Evolutionary conservation across 225 moss, liverwort and hornwort genomes (phyloP).

Genomic region (Physcomitrellopsis africana): DNA sequence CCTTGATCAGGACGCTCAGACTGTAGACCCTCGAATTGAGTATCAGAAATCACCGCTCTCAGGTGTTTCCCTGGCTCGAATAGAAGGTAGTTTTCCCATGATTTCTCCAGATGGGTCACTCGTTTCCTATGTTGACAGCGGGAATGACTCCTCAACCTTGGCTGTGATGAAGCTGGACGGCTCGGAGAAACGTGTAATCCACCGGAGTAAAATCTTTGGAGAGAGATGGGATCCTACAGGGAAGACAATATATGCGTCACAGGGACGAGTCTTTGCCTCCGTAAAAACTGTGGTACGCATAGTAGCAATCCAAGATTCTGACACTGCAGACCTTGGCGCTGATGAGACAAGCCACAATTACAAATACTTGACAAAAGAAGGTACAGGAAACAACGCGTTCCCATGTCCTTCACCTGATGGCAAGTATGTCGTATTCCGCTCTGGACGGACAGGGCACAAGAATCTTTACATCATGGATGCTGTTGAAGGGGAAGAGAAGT

Average conservation of each 20-base stretch:
- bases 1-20: conserved; percentile 23
- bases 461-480: conserved; percentile 92
- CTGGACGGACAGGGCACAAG: conserved; percentile 65
- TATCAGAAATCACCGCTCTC: conserved; percentile 55
- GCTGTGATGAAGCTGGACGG: conserved; percentile 64
- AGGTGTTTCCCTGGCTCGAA: conserved; percentile 52
- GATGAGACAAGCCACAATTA: conserved; percentile 25
- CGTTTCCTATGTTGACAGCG: conserved; percentile 47
- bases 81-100: conserved; percentile 62
- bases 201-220: conserved; percentile 37
- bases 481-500: conserved; percentile 67
- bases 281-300: conserved; percentile 45
- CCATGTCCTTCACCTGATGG: conserved; percentile 84
- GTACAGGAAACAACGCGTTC: conserved; percentile 73
- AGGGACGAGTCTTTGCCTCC: conserved; percentile 37
- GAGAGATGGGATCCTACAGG: conserved; percentile 62
- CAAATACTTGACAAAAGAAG: conserved; percentile 53
- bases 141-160: conserved; percentile 12
- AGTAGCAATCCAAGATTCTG: conserved; percentile 54
- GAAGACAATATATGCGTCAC: conserved; percentile 51
- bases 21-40: conserved; percentile 45
- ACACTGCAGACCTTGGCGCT: conserved; percentile 44
- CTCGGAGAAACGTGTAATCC: conserved; percentile 42
- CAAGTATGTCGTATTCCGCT: conserved; percentile 80
- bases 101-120: conserved; percentile 69